A percentile compares a stretch with the other conserved stretches of the same genome.
These are phyloP conservation scores for Plasmodium gallinaceum DNA, from an alignment of 169 alveolate genomes.

Conservation along the genomic window DNA sequence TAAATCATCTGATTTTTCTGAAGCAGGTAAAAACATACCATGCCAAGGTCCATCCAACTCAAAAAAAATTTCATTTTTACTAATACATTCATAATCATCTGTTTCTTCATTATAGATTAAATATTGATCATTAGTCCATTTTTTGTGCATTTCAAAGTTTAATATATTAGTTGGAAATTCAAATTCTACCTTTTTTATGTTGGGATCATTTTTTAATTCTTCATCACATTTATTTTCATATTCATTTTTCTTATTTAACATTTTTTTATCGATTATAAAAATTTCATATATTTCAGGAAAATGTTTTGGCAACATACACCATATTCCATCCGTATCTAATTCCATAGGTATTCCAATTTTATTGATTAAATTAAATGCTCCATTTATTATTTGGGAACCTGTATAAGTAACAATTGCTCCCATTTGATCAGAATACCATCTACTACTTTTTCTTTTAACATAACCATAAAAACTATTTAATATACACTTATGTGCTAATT, in stretches of 20 bases:
- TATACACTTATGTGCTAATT: conserved; percentile 99
- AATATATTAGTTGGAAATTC: conserved; percentile 96
- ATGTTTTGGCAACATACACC: conserved; percentile 97
- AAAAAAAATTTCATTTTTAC: conserved; percentile 97
- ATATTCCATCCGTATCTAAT: conserved; percentile 99
- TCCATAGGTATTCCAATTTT: conserved; percentile 98
- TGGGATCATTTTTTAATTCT: conserved; percentile 41
- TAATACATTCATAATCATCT: conserved; percentile 84
- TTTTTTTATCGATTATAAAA: conserved; percentile 25
- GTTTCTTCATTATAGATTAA: conserved; percentile 86
- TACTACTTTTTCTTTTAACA: conserved; percentile 98
- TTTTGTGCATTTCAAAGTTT: conserved; percentile 94
- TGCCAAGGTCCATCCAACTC: conserved; percentile 99
- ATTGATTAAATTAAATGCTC: conserved; percentile 90
- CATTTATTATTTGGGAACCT: conserved; percentile 96
- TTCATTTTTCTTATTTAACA: conserved; percentile 14
- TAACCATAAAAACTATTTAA: conserved; percentile 99
- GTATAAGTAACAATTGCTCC: conserved; percentile 99
- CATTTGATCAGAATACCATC: conserved; percentile 99
- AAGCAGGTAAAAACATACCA: conserved; percentile 98
- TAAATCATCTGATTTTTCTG: conserved; percentile 96
- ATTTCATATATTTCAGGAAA: conserved; percentile 92
- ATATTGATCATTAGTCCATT: conserved; percentile 96
- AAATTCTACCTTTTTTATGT: conserved; percentile 78
- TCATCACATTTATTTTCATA: conserved; percentile 71